Conservation (phyloP, 1,284 basidiomycete genomes). For the Ceratobasidium sp. region DNA sequence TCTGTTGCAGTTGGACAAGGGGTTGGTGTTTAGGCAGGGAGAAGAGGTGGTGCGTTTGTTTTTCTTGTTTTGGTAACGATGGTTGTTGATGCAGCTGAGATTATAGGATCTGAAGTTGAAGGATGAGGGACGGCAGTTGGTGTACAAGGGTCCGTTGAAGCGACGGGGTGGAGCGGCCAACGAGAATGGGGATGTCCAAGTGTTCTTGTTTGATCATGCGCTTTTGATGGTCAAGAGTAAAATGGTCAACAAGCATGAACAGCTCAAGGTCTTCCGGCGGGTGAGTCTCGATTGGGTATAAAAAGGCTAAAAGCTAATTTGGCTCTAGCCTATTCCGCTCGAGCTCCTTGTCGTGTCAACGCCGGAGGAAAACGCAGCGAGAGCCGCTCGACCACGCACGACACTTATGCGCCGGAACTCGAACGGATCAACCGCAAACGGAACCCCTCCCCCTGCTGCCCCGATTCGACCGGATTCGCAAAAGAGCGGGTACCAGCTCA, state of each 20-base stretch:
- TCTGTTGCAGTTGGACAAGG: constrained; percentile 86
- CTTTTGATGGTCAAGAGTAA: constrained; percentile 91
- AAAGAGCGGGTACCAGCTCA: constrained; percentile 78
- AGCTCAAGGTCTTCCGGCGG: constrained; percentile 92
- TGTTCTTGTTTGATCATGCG: constrained; percentile 97
- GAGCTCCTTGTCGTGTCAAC: too few species aligned
- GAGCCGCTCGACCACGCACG: constrained; percentile 22
- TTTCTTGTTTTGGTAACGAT: too few species aligned
- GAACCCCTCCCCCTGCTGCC: constrained; percentile 10
- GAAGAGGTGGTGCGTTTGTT: constrained; percentile 75
- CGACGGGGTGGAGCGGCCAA: constrained; percentile 77
- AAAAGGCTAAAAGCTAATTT: too few species aligned
- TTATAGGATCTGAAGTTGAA: constrained; percentile 73
- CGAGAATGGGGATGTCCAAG: constrained; percentile 87
- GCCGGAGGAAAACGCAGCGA: too few species aligned
- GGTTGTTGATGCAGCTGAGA: background rate
- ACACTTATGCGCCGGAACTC: constrained; percentile 45
- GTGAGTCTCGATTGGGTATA: too few species aligned
- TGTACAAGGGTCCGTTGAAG: constrained; percentile 92
- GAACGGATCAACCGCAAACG: constrained; percentile 11
- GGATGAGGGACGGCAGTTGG: constrained; percentile 88
- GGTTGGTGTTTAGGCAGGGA: constrained; percentile 83
- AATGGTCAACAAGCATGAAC: constrained; percentile 79
- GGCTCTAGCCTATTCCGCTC: too few species aligned
- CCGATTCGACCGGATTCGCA: constrained; percentile 46